Base-by-base conservation (phyloP, 129 eudicot species). In the Tanacetum coccineum region DNA sequence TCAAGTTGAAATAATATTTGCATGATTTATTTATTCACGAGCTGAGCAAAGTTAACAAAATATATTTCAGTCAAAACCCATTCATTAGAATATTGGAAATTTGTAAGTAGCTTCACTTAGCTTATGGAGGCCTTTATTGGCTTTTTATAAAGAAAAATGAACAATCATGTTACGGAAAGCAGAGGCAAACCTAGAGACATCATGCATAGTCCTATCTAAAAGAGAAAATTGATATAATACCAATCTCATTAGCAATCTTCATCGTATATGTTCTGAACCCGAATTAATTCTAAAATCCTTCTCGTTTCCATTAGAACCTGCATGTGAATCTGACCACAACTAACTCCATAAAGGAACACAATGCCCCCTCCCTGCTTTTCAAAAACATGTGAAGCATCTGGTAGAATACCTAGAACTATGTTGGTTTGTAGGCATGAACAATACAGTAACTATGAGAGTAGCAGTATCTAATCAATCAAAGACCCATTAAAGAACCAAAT, bases 321-420 rank as follows among this genome's bases (percentile, higher is more conserved):
- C 4, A 12, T 11, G 61, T 56, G n/a, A 56, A 56, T 12, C n/a
- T 56, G 11, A 48, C 53, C 53, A 56, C 36, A 56, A 56, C 61
- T 9, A 61, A 32, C 17, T 62, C 30, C 39, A n/a, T n/a, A n/a
- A n/a, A 62, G 9, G 51, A 7, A 62, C 25, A 28, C 28, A 58
- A 58, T 1, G 62, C n/a, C 62, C 39, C 62, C 62, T 62, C 30
- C 51, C 28, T 39, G 51, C 26, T n/a, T 17, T n/a, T 26, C 51
- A 32, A 32, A 40, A 62, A 18, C 52, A 62, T 18, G 67, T 13
- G 17, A 19, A 18, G 48, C 30, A 40, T 62, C 32, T 42, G n/a
- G 2, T 42, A 62, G 30, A 62, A 42, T 62, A 18, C 36, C 32
- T 62, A 10, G 9, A 14, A 48, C 3, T 21, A 25, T 3, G 9